Evolutionary conservation across 75 land plant species (phyloP).

Genomic region (Picea glauca): DNA sequence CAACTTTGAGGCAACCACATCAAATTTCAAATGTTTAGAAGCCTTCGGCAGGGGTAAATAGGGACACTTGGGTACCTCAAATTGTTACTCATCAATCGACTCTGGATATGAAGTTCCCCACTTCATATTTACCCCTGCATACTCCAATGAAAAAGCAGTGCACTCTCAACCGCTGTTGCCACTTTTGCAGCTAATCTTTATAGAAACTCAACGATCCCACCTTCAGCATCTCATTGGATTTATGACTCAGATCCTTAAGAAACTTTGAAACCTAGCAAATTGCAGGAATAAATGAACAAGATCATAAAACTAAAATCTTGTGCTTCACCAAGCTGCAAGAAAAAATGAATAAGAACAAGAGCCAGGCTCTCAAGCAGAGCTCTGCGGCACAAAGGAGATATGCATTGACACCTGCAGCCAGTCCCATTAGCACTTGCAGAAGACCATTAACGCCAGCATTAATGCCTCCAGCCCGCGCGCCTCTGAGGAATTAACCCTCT

Average conservation of each 20-base stretch:
- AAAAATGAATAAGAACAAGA: too few species aligned
- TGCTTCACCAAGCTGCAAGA: too few species aligned
- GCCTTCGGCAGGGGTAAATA: neutral
- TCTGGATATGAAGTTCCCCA: constrained; percentile 77
- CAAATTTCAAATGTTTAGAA: constrained; percentile 24
- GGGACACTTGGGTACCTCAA: constrained; percentile 24
- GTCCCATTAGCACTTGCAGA: too few species aligned
- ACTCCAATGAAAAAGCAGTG: constrained; percentile 27
- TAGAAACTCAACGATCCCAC: constrained; percentile 63
- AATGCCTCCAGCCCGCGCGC: too few species aligned
- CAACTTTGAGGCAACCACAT: constrained; percentile 70
- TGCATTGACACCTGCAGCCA: too few species aligned
- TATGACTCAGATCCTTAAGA: constrained; percentile 19
- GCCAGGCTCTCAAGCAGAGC: too few species aligned
- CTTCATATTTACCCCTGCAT: constrained; percentile 29
- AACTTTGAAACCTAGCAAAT: constrained; percentile 9
- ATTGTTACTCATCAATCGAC: constrained; percentile 77
- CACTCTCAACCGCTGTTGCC: constrained; percentile 33
- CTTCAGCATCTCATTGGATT: constrained; percentile 17
- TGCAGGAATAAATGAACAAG: too few species aligned
- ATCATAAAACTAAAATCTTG: too few species aligned
- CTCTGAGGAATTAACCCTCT: too few species aligned
- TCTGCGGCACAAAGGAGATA: too few species aligned
- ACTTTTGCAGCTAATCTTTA: constrained; percentile 27
- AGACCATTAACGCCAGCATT: too few species aligned